Evolutionary conservation across 345 rosid species (phyloP).

Genomic region (Salix dunnii): DNA sequence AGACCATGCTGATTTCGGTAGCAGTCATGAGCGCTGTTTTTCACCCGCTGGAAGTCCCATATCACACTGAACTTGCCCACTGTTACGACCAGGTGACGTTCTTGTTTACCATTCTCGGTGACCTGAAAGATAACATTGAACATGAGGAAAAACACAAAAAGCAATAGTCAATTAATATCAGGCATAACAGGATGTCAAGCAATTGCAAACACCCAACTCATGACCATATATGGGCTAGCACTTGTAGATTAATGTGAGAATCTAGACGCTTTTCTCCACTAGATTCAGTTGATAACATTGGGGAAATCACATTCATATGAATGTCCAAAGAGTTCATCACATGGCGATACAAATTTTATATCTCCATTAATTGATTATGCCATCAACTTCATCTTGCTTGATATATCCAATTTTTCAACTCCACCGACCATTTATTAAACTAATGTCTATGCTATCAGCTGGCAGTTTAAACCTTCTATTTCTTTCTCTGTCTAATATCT

Average conservation of each 20-base stretch:
- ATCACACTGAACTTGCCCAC: conserved; percentile 94
- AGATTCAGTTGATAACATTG: background rate
- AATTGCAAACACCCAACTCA: background rate
- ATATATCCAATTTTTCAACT: background rate
- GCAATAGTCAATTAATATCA: background rate
- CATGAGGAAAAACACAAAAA: background rate
- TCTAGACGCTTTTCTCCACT: background rate
- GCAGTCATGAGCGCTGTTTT: conserved; percentile 82
- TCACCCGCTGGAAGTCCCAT: conserved; percentile 96
- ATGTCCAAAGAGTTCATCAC: background rate
- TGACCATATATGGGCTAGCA: background rate
- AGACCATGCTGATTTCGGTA: conserved; percentile 86
- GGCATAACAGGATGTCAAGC: background rate
- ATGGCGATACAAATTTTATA: background rate
- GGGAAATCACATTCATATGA: background rate
- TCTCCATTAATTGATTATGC: background rate
- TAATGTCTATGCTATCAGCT: no score
- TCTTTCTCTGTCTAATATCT: no score
- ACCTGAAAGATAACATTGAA: conserved; percentile 44
- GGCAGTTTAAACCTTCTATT: no score
- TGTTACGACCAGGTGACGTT: conserved; percentile 83
- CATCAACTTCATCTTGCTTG: background rate
- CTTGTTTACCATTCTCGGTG: conserved; percentile 86
- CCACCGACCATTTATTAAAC: no score
- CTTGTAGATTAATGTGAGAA: background rate